Evolutionary conservation across 768 basidiomycete species (phyloP).

Genomic region (Boletus reticulatus): DNA sequence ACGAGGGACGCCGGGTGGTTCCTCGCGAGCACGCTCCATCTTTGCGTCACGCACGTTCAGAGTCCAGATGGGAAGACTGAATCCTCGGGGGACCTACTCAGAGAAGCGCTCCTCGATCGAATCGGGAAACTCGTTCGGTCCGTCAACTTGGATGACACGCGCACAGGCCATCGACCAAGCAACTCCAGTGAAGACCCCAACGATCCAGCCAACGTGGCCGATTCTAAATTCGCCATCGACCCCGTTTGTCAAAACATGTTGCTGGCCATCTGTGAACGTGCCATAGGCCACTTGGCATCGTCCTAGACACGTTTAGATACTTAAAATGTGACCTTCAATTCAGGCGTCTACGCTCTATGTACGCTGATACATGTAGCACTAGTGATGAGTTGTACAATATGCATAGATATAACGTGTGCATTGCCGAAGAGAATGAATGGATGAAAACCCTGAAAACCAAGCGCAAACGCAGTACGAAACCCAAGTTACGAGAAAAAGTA

Average conservation of each 20-base stretch:
- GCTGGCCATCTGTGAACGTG: conserved; percentile 28
- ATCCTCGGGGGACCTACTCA: conserved; percentile 4
- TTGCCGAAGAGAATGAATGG: neutral
- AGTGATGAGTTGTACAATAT: conserved; percentile 12
- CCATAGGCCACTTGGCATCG: conserved; percentile 12
- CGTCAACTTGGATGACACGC: too few species aligned
- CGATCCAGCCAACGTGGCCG: neutral
- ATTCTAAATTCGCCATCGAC: conserved; percentile 10
- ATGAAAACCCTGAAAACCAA: too few species aligned
- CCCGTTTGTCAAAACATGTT: conserved; percentile 26
- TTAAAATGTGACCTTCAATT: neutral
- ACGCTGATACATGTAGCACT: conserved; percentile 10
- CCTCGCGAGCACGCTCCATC: conserved; percentile 24
- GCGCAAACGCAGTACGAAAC: too few species aligned
- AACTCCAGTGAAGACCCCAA: neutral
- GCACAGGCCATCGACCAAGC: neutral
- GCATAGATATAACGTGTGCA: conserved; percentile 9
- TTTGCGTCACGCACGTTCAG: conserved; percentile 13
- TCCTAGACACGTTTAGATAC: neutral
- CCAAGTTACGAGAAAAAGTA: conserved; percentile 98
- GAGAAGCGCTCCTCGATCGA: conserved; percentile 18
- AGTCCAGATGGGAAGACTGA: neutral
- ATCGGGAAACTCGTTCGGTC: conserved; percentile 23
- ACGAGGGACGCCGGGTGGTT: conserved; percentile 28
- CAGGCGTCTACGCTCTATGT: conserved; percentile 11